Base-by-base conservation (phyloP, 371 early-diverging fungal species). In the Vittaforma corneae region DNA sequence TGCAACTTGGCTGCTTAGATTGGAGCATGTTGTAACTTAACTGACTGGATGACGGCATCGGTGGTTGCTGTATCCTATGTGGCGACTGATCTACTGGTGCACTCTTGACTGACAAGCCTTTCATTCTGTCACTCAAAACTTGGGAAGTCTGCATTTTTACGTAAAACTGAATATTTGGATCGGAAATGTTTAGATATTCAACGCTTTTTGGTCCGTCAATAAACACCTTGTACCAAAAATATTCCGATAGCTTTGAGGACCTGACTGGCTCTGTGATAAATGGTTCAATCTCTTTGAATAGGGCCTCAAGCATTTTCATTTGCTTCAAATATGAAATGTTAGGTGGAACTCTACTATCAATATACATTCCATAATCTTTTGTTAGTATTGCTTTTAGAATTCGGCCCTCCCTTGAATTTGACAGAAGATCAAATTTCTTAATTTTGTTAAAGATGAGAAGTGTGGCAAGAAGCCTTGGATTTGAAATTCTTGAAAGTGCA, bases 181-280 rank as follows among this genome's bases (percentile, higher is more conserved):
- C 56, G 24, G 3, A 20, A 3, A 57, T 47, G 26, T 6, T 4
- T 26, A 63, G 34, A 22, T 63, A 5, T 9, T 53, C 38, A 29
- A 63, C 64, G 3, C 29, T 29, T 9, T 55, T 45, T 26, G 5
- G 44, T 45, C 52, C 28, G 30, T 40, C 56, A 22, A 6, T 2
- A 38, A 48, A 35, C 2, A 63, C 56, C 54, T 51, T 52, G 37
- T 51, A 53, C 64, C 64, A 63, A 32, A 63, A 63, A 47, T 63
- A 63, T 4, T 63, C 64, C n/a, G 40, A 40, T 40, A 40, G 18
- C 18, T 40, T 40, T 40, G 40, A 11, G 18, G 40, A 11, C 11
- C 40, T 40, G 40, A 11, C 40, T 11, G 18, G 11, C 11, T 26
- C 35, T 37, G 55, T 20, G 26, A 34, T 9, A 40, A 55, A 22